These are phyloP conservation scores for Candida mattraensis DNA, from an alignment of 805 yeast species.

Conservation along the genomic window DNA sequence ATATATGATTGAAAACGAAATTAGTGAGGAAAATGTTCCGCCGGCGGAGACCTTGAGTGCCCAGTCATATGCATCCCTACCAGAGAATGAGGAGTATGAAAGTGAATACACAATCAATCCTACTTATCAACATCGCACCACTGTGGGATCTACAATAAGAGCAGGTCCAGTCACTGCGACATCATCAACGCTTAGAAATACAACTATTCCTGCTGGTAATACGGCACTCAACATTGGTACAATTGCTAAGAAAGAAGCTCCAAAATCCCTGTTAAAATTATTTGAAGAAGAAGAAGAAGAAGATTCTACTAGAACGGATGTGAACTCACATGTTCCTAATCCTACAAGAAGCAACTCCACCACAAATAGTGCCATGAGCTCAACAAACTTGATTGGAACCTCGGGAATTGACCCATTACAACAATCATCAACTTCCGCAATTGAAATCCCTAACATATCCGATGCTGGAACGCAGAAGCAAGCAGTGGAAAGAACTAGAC, in stretches of 20 bases:
- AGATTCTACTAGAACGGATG: slow-evolving; percentile 9
- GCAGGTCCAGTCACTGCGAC: slow-evolving; percentile 15
- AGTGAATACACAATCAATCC: slow-evolving; percentile 20
- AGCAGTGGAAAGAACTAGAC: slow-evolving; percentile 17
- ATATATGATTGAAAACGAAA: slow-evolving; percentile 70
- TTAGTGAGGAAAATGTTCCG: slow-evolving; percentile 36
- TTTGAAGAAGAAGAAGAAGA: slow-evolving; percentile 55
- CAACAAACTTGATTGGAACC: neutral
- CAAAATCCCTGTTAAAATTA: slow-evolving; percentile 67
- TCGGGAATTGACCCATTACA: neutral
- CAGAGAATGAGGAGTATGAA: slow-evolving; percentile 12
- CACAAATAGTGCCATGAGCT: slow-evolving; percentile 1
- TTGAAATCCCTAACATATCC: slow-evolving; percentile 11
- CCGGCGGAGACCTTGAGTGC: slow-evolving; percentile 4
- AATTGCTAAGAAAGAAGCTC: slow-evolving; percentile 50
- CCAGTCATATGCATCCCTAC: slow-evolving; percentile 2
- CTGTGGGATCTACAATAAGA: slow-evolving; percentile 22
- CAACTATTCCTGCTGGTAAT: slow-evolving; percentile 15
- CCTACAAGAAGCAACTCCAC: slow-evolving; percentile 2
- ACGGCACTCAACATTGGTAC: slow-evolving; percentile 10
- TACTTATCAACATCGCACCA: slow-evolving; percentile 18
- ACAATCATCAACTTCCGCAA: slow-evolving; percentile 7
- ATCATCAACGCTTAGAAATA: slow-evolving; percentile 20
- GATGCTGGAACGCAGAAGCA: slow-evolving; percentile 3
- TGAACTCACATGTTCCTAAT: slow-evolving; percentile 2